Percentiles rank a stretch among this genome's conserved stretches.
These are phyloP conservation scores for Aspergillus jensenii DNA, from an alignment of 2,329 filamentous ascomycete species.

Conservation along the genomic window DNA sequence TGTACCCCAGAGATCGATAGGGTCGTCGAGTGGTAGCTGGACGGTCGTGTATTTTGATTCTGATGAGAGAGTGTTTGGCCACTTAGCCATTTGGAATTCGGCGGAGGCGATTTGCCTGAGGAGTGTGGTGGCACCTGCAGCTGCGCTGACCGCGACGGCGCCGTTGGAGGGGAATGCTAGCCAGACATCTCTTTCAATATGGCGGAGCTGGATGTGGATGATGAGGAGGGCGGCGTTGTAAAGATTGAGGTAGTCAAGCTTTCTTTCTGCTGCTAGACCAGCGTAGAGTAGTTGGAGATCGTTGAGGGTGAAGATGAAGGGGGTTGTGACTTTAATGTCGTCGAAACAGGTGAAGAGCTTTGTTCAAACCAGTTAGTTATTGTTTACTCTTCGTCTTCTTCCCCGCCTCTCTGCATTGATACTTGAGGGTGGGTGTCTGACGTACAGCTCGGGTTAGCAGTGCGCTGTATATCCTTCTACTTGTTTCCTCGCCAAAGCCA, in stretches of 20 bases:
- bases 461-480: slow-evolving; percentile 2
- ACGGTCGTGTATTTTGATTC: slow-evolving; percentile 3
- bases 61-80: not conserved
- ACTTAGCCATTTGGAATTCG: not conserved
- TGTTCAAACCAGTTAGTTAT: not conserved
- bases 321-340: not conserved
- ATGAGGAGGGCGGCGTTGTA: slow-evolving; percentile 6
- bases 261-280: not conserved
- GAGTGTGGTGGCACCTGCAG: not conserved
- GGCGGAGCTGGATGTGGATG: not conserved
- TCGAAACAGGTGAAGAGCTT: slow-evolving; percentile 9
- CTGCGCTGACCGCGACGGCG: not conserved
- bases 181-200: not conserved
- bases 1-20: not conserved
- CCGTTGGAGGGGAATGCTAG: not conserved
- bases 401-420: not conserved
- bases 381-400: not conserved
- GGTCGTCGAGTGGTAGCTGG: not conserved
- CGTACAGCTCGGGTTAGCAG: slow-evolving; percentile 5
- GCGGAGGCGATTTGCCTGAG: not conserved
- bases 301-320: slow-evolving; percentile 6
- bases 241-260: not conserved
- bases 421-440: not conserved
- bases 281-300: slow-evolving; percentile 1
- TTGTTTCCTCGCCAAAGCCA: slow-evolving; percentile 1